A percentile compares a stretch with the other conserved stretches of the same genome.
Conservation (phyloP, 2,329 filamentous ascomycete species). For the Stagonosporopsis rhizophila region DNA sequence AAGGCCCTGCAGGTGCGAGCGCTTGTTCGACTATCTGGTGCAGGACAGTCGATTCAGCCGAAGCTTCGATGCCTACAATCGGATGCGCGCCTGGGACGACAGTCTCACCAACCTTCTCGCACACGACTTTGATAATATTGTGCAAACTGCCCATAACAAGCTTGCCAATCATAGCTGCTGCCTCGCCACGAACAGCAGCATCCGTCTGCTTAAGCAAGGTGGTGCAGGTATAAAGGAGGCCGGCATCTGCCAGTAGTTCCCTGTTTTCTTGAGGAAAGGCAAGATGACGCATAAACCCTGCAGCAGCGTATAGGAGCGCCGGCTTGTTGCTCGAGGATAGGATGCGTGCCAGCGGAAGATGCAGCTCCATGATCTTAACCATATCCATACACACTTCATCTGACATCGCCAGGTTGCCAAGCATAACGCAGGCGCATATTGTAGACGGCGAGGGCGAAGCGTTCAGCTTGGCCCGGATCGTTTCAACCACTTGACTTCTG, state of each 20-base stretch:
- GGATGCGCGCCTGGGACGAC: constrained; percentile 20
- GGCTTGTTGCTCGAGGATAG: constrained; percentile 36
- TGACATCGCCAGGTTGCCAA: constrained; percentile 49
- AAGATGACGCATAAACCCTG: constrained; percentile 48
- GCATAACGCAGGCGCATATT: constrained; percentile 47
- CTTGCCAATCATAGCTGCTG: constrained; percentile 45
- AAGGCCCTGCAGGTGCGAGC: constrained; percentile 37
- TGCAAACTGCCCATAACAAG: constrained; percentile 41
- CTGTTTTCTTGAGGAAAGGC: constrained; percentile 45
- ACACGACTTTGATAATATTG: constrained; percentile 42
- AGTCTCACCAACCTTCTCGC: constrained; percentile 26
- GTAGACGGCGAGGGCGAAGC: constrained; percentile 34
- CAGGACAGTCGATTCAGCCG: constrained; percentile 34
- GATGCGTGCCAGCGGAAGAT: constrained; percentile 39
- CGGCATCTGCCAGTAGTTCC: constrained; percentile 37
- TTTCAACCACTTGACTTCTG: constrained; percentile 37
- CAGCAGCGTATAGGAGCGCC: constrained; percentile 45
- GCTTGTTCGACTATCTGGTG: constrained; percentile 42
- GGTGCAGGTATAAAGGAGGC: constrained; percentile 42
- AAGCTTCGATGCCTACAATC: constrained; percentile 21
- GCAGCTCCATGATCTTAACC: constrained; percentile 43
- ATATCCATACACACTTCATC: constrained; percentile 45
- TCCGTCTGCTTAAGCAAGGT: constrained; percentile 37
- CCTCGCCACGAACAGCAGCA: constrained; percentile 45
- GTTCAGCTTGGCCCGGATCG: constrained; percentile 35